Conservation (phyloP, 352 stramenopile genomes). For the Phytophthora pseudosyringae region DNA sequence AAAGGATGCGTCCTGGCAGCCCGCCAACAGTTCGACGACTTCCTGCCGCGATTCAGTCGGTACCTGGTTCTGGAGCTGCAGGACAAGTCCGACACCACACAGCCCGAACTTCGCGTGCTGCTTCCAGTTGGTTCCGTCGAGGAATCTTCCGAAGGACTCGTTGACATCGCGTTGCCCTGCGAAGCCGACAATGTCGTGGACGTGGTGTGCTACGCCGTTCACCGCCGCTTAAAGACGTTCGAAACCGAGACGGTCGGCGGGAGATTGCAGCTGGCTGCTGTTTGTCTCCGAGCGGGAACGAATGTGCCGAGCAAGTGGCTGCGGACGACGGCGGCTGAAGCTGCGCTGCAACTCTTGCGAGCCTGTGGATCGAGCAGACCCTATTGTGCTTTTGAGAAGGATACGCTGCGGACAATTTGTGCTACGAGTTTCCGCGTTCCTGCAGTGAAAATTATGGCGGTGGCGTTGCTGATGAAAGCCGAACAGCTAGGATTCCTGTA, state of each 20-base stretch:
- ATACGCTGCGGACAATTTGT: conserved; percentile 31
- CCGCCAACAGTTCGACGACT: conserved; percentile 49
- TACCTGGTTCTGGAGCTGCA: conserved; percentile 44
- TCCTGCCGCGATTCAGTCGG: conserved; percentile 42
- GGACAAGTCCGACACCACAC: conserved; percentile 19
- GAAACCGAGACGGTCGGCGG: conserved; percentile 43
- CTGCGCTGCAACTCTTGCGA: conserved; percentile 49
- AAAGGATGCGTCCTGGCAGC: conserved; percentile 45
- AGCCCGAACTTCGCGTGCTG: conserved; percentile 33
- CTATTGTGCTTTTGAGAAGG: conserved; percentile 35
- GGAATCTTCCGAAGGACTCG: conserved; percentile 6
- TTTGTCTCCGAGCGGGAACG: conserved; percentile 37
- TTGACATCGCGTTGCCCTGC: conserved; percentile 30
- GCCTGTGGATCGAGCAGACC: conserved; percentile 44
- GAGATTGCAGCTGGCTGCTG: conserved; percentile 45
- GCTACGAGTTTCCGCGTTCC: conserved; percentile 44
- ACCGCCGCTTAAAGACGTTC: conserved; percentile 33
- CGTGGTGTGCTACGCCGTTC: conserved; percentile 38
- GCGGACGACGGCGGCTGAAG: conserved; percentile 54
- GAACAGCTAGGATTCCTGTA: conserved; percentile 47
- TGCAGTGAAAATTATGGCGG: conserved; percentile 44
- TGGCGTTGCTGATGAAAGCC: conserved; percentile 34
- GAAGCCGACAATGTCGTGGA: conserved; percentile 21
- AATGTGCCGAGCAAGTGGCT: conserved; percentile 38
- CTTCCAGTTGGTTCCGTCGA: conserved; percentile 42